Base-by-base conservation (phyloP, 2,329 filamentous ascomycete species). In the Cladosporium halotolerans region DNA sequence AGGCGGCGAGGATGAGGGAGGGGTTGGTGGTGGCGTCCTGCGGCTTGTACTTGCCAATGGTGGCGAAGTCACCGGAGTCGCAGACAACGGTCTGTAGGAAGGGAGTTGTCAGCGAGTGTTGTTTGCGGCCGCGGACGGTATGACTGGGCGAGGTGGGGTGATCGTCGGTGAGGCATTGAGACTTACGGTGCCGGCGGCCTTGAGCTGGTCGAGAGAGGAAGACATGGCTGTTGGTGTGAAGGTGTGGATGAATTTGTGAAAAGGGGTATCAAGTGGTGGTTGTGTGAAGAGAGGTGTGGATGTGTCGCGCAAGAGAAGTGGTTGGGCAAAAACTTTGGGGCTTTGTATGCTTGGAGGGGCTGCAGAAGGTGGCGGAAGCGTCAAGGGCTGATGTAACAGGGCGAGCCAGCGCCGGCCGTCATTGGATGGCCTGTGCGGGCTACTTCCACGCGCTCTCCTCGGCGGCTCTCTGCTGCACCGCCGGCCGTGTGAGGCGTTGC, bases 11-110 rank as follows among this genome's bases (percentile, higher is more conserved):
- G 76, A 99, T 97, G 73, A 99, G 82, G 60, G 93, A 97, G 57
- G 93, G 93, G 85, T 99, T 99, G 79, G 93, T 99, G 74, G 93
- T 99, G 70, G 93, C 93, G 88, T 99, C 93, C 82, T 99, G 91
- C 62, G 93, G 93, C 85, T 96, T 95, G 85, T 99, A 99, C 81
- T 97, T 96, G 80, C 81, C 91, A 74, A 99, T 99, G 75, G 91
- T 91, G 84, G 77, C 73, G 63, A 75, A 74, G 70, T 78, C 86
- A 85, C 91, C 93, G 75, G 92, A 96, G 80, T 97, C 93, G 75
- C 88, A 92, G 74, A 97, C 93, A 70, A 97, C 93, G 61, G 89
- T 87, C 89, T 93, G 70, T 63, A 39, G 42, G 14, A 48, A 38
- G 32, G 39, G 19, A 14, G 50, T 7, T 4, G 19, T 45, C 33